Evolutionary conservation across 345 rosid species (phyloP).

Genomic region (Laguncularia racemosa): DNA sequence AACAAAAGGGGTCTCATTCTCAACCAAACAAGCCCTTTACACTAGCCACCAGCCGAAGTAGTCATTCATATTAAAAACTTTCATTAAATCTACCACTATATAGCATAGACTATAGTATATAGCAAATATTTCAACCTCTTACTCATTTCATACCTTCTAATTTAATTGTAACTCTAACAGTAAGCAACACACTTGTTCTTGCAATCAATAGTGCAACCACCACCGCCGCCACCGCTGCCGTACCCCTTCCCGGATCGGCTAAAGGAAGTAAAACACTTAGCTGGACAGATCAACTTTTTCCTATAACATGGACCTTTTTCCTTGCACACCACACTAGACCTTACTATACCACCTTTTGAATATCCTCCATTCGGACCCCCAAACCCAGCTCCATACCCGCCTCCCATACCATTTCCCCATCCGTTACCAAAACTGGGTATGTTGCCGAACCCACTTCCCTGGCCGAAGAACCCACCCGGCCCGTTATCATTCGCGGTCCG

Average conservation of each 20-base stretch:
- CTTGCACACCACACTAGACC: slow-evolving; percentile 63
- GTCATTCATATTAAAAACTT: too few species aligned
- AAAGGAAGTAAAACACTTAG: slow-evolving; percentile 83
- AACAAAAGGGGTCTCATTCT: too few species aligned
- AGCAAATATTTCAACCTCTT: too few species aligned
- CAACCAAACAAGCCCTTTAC: too few species aligned
- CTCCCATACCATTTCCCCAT: slow-evolving; percentile 9
- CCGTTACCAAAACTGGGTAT: slow-evolving; percentile 9
- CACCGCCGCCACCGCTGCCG: slow-evolving; percentile 92
- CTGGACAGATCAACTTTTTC: slow-evolving; percentile 86
- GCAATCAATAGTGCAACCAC: slow-evolving; percentile 93
- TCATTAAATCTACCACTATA: too few species aligned
- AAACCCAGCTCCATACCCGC: slow-evolving; percentile 17
- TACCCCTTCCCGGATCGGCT: slow-evolving; percentile 90
- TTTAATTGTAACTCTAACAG: slow-evolving; percentile 26
- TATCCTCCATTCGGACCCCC: slow-evolving; percentile 44
- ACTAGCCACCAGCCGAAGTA: too few species aligned
- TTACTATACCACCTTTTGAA: slow-evolving; percentile 49
- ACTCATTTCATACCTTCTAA: too few species aligned
- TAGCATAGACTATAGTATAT: too few species aligned
- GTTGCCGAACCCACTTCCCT: slow-evolving; percentile 14
- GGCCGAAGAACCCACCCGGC: slow-evolving; percentile 9
- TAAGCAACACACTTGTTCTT: slow-evolving; percentile 91
- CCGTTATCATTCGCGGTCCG: not conserved
- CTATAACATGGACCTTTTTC: slow-evolving; percentile 72